Evolutionary conservation across 192 early-diverging fungal species (phyloP).

Genomic region (Podila minutissima): DNA sequence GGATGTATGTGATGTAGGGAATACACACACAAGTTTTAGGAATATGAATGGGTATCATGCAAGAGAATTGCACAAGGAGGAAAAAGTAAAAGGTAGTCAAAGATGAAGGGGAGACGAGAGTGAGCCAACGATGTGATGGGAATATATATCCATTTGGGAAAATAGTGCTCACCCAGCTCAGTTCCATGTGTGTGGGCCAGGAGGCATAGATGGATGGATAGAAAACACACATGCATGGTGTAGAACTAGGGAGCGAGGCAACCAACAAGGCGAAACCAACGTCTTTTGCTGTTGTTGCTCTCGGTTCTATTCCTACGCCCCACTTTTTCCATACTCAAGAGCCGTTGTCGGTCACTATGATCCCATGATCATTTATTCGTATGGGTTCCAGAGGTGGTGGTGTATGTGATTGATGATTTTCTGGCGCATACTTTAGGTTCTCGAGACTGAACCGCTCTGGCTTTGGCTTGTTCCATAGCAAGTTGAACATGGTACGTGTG

Average conservation of each 20-base stretch:
- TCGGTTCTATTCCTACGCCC: background rate
- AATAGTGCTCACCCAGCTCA: background rate
- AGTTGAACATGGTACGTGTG: conserved; percentile 34
- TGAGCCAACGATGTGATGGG: background rate
- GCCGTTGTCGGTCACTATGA: too few relatives aligned
- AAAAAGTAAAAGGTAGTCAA: background rate
- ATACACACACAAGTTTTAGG: background rate
- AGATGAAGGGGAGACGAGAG: background rate
- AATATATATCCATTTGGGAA: background rate
- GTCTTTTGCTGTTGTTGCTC: background rate
- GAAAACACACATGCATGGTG: background rate
- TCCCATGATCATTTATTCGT: too few relatives aligned
- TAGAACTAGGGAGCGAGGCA: background rate
- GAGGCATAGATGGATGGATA: background rate
- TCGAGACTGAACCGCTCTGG: conserved; percentile 52
- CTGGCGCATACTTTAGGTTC: conserved; percentile 44
- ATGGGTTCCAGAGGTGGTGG: background rate
- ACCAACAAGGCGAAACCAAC: background rate
- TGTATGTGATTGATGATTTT: background rate
- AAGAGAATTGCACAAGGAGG: background rate
- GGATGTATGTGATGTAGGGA: background rate
- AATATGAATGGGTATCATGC: background rate
- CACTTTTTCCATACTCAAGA: background rate
- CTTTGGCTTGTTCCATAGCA: conserved; percentile 52
- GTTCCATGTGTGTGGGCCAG: background rate